Evolutionary conservation across 306 rosid genomes (phyloP), one percentile per base, ranked within the genome.

Genomic region (Acacia acuminata): DNA sequence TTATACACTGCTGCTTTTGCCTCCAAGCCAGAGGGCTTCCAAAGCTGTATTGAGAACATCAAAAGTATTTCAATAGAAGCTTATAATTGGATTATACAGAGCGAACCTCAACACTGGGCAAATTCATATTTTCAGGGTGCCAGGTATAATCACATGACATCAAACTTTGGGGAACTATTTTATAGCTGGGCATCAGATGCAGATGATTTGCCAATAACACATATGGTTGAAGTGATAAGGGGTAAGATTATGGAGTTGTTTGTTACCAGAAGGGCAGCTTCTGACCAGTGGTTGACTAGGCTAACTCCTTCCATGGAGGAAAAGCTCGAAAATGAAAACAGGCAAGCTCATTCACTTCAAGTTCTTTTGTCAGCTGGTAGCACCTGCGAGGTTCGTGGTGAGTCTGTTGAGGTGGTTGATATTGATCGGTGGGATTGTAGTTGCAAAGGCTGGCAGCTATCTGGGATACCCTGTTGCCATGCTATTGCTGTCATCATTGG

Each of bases 291-390:
- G 99, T 56, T 84, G 80, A 80, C 92, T 30, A 90, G 96, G 84
- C 87, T 96, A 75, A 86, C 97, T 85, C 99, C 98, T 60, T 86
- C 94, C 63, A 91, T 87, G 94, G 99, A 96, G 88, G 98, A 96
- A 82, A 93, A 92, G 86, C 91, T 96, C 64, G 91, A 91, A 82
- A 90, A 56, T 77, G 98, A 92, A 88, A 86, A 78, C 81, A 89
- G 86, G 36, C 88, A 86, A 79, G 84, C 77, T 44, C 92, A 82
- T 81, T 75, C 86, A 66, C 89, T 91, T 76, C 94, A 91, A 60
- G 89, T 96, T 79, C 78, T 93, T 64, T 72, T 91, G 53, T 85
- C 88, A 11, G 78, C 82, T 17, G 87, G 93, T 73, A 90, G 89
- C 83, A 93, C 92, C 69, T 94, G 89, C 71, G 98, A 96, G 87